Percentiles rank a stretch among this genome's conserved stretches.
Conservation (phyloP, 441 rosid genomes). For the Theobroma grandiflorum region DNA sequence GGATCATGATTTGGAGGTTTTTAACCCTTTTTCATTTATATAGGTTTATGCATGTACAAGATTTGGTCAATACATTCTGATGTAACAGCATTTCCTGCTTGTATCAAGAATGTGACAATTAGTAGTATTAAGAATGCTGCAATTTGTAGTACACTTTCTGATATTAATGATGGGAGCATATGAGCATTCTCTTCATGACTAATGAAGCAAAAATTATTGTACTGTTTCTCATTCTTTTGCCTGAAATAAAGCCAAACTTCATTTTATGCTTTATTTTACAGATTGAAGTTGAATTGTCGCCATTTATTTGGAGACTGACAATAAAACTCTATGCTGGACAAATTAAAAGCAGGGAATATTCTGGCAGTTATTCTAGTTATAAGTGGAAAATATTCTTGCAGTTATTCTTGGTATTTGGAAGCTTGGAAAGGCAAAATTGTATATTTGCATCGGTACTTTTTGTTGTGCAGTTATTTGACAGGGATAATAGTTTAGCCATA, state of each 20-base stretch:
- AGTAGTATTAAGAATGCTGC: neutral
- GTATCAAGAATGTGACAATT: slow-evolving; percentile 8
- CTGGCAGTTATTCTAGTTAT: neutral
- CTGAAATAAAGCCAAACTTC: neutral
- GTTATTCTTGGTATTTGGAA: neutral
- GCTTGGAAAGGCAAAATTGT: neutral
- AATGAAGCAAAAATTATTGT: neutral
- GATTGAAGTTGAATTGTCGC: neutral
- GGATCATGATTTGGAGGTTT: neutral
- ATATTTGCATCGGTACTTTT: neutral
- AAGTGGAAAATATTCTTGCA: neutral
- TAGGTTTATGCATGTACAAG: slow-evolving; percentile 14
- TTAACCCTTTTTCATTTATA: neutral
- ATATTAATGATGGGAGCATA: slow-evolving; percentile 5
- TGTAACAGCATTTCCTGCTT: slow-evolving; percentile 13
- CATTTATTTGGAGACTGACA: neutral
- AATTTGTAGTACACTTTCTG: neutral
- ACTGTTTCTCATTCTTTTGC: neutral
- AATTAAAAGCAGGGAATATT: neutral
- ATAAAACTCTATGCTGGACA: neutral
- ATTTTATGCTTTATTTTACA: neutral
- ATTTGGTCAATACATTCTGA: neutral
- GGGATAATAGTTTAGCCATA: neutral
- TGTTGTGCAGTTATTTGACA: neutral
- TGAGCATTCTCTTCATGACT: neutral